Base-by-base conservation (phyloP, 805 yeast species). In the Metschnikowia amazonensis region DNA sequence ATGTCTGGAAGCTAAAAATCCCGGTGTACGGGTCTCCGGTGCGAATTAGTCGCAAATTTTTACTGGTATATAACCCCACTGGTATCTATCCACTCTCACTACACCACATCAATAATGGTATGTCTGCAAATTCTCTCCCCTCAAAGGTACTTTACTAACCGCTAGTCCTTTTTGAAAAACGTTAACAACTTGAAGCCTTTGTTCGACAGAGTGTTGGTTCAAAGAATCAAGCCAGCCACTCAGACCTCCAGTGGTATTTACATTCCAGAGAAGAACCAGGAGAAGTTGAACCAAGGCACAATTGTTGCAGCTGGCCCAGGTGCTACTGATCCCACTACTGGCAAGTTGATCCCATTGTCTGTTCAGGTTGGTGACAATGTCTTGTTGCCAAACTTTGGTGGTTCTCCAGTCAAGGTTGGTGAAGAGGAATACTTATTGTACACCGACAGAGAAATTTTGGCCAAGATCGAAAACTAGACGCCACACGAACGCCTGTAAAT, bases 241-340 rank as follows among this genome's bases (percentile, higher is more conserved):
- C 79, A 89, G 75, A 90, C 98, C 49, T 86, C 96, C 47, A 82
- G 94, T 36, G 98, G 98, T 63, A 80, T 90, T 62, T 87, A 81
- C 72, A 84, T 90, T 57, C 98, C 98, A 51, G 97, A 90, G 73
- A 89, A 89, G 78, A 90, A 92, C 76, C 95, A 85, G 60, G 92
- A 88, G 67, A 94, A 92, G 74, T 80, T 89, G 63, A 87, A 87
- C 76, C 86, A 89, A 70, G 99, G 90, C 51, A 82, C 83, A 45
- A 98, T 92, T 42, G 70, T 92, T 54, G 92, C 98, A 48, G 89
- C 90, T 53, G 99, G 99, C 51, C 98, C 98, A 45, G 99, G 99
- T 57, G 76, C 79, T 64, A 72, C 83, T 48, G 85, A 86, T 71
- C 72, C 78, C 48, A 79, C 82, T 47, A 62, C 71, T 37, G 98